These are phyloP conservation scores for Crotalaria pallida DNA, from an alignment of 306 rosid species.

Conservation along the genomic window DNA sequence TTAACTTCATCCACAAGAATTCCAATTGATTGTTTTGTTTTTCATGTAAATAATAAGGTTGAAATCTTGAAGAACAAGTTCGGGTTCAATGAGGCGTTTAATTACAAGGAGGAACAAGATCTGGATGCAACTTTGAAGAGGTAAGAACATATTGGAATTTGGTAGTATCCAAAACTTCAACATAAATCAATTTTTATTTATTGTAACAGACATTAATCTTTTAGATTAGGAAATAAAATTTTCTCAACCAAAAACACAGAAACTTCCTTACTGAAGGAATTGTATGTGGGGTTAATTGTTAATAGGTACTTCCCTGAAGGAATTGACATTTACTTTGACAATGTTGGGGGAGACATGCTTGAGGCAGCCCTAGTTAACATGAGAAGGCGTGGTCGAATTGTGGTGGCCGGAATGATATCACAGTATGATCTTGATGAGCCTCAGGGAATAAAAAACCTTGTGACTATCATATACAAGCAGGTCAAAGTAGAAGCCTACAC, in stretches of 20 bases:
- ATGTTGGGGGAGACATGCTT: conserved; percentile 61
- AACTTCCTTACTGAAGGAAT: no score
- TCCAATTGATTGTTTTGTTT: background rate
- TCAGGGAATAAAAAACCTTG: conserved; percentile 46
- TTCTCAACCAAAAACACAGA: background rate
- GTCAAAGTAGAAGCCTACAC: conserved; percentile 46
- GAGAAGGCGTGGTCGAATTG: conserved; percentile 44
- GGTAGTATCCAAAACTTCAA: background rate
- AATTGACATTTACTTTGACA: conserved; percentile 68
- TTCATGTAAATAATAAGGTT: conserved; percentile 23
- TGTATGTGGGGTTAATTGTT: background rate
- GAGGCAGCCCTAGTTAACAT: conserved; percentile 53
- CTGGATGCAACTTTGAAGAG: conserved; percentile 31
- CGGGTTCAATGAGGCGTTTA: conserved; percentile 44
- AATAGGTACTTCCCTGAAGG: conserved; percentile 51
- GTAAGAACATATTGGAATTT: conserved; percentile 9
- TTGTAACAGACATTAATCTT: background rate
- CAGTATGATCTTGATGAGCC: conserved; percentile 49
- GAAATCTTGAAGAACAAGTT: conserved; percentile 31
- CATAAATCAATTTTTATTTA: background rate
- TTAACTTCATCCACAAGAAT: background rate
- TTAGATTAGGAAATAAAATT: background rate
- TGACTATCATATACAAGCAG: conserved; percentile 27
- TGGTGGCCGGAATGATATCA: conserved; percentile 55
- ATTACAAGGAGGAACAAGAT: conserved; percentile 38